phyloP scores from a whole-genome alignment of 2,329 filamentous ascomycete species.

The Penicillium nordicum region DNA sequence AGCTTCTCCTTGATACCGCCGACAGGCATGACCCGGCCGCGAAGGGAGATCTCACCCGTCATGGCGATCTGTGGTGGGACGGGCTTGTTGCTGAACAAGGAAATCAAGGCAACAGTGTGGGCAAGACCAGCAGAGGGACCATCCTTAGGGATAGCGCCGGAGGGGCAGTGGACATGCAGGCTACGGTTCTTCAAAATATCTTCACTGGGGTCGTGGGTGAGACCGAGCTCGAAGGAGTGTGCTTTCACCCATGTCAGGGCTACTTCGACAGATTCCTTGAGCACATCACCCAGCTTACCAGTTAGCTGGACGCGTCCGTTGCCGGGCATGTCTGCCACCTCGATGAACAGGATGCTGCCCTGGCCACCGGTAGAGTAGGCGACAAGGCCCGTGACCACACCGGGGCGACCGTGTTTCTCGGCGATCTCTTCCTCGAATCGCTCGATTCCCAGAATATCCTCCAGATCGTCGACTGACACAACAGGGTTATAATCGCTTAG shows the following conservation, averaged over 20 bases:
- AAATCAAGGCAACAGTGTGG: conserved; percentile 89
- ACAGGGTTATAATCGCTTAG: conserved; percentile 68
- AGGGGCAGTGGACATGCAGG: conserved; percentile 94
- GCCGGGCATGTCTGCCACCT: conserved; percentile 96
- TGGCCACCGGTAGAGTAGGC: conserved; percentile 91
- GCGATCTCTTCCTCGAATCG: conserved; percentile 94
- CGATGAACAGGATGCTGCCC: conserved; percentile 95
- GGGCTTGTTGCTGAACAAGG: conserved; percentile 77
- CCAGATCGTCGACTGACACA: conserved; percentile 75
- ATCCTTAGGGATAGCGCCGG: conserved; percentile 92
- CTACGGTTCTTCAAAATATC: conserved; percentile 95
- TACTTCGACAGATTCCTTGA: conserved; percentile 96
- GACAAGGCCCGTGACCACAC: conserved; percentile 92
- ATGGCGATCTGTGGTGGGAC: conserved; percentile 93
- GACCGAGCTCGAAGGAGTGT: conserved; percentile 84
- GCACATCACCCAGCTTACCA: conserved; percentile 90
- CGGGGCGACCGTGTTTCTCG: conserved; percentile 75
- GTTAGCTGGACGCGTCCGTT: conserved; percentile 89
- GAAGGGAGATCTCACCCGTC: conserved; percentile 77
- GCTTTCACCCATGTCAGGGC: conserved; percentile 96
- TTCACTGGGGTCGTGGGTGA: conserved; percentile 74
- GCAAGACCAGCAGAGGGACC: conserved; percentile 80
- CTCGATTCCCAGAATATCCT: conserved; percentile 87
- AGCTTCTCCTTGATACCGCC: conserved; percentile 99
- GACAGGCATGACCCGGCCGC: conserved; percentile 87